Base-by-base conservation (phyloP, 352 stramenopile species). In the Phytophthora megakarya region DNA sequence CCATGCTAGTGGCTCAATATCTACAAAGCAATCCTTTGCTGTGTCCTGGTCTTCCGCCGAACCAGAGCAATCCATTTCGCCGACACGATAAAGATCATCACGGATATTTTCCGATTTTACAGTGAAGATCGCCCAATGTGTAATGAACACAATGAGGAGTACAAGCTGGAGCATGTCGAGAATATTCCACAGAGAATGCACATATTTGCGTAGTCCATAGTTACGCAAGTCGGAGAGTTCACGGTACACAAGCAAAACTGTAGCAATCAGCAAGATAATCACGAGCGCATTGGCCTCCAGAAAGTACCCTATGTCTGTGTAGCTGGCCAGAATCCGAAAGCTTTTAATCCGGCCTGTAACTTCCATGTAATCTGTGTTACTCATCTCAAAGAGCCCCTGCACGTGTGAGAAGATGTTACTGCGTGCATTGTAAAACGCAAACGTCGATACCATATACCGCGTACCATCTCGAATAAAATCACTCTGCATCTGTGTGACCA, bases 141-240 rank as follows among this genome's bases (percentile, higher is more conserved):
- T 72, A 28, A 92, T 64, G 49, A 92, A 88, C 13, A 84, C 58
- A 21, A 91, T 70, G 1, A 93, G 65, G 38, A 91, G 62, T 25
- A 88, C 72, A 23, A 93, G 72, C 60, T 93, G 84, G 3, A 90
- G 39, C 52, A 92, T 77, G 23, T 93, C 84, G 3, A 93, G 75
- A 10, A 90, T 15, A 42, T 93, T 93, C 84, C 84, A 93, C 10
- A 93, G 75, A 44, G 81, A 91, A 8, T 93, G 70, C 5, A 89
- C 35, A 57, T 93, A 93, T 60, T 84, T 88, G 13, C 54, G 52
- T 13, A 89, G 19, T 2, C 84, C 84, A 30, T 67, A 75, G 53
- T 73, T 73, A 32, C 67, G 71, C 51, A 90, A 42, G 39, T 89
- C 80, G 1, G 70, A 64, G 18, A 92, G 30, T 52, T 93, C 82